These are phyloP conservation scores for Nicotiana tabacum DNA, from an alignment of 257 asterid species.

Conservation along the genomic window DNA sequence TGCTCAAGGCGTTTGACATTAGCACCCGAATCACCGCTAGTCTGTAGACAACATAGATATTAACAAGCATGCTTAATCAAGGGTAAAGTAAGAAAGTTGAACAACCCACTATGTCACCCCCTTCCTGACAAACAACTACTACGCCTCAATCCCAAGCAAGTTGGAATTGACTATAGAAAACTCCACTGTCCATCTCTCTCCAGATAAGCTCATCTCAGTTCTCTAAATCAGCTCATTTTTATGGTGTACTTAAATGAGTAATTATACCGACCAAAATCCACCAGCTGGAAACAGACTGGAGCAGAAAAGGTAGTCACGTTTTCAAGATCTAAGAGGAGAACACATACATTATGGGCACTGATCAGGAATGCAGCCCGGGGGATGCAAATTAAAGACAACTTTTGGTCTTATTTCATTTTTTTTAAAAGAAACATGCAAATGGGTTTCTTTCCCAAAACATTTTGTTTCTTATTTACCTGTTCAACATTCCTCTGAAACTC, in stretches of 20 bases:
- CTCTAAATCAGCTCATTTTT: neutral
- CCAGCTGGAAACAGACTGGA: neutral
- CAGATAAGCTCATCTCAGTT: no score
- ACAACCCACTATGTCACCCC: neutral
- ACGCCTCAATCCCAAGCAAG: no score
- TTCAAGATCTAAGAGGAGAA: neutral
- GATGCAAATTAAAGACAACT: neutral
- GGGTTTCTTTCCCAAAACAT: neutral
- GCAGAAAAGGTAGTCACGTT: neutral
- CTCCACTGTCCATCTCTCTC: no score
- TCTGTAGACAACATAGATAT: neutral
- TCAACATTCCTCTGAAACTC: constrained; percentile 79
- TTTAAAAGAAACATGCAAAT: neutral
- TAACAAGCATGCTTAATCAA: neutral
- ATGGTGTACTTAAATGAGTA: neutral
- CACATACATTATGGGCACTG: neutral
- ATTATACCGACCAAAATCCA: neutral
- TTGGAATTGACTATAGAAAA: no score
- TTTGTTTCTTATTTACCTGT: constrained; percentile 48
- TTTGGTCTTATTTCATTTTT: neutral
- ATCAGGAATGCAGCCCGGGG: neutral
- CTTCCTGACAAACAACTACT: neutral
- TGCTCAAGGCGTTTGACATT: constrained; percentile 83
- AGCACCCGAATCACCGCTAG: constrained; percentile 53
- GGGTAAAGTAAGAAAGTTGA: neutral